Evolutionary conservation across 2,329 filamentous ascomycete genomes (phyloP).

Genomic region (Epichloe sp.): DNA sequence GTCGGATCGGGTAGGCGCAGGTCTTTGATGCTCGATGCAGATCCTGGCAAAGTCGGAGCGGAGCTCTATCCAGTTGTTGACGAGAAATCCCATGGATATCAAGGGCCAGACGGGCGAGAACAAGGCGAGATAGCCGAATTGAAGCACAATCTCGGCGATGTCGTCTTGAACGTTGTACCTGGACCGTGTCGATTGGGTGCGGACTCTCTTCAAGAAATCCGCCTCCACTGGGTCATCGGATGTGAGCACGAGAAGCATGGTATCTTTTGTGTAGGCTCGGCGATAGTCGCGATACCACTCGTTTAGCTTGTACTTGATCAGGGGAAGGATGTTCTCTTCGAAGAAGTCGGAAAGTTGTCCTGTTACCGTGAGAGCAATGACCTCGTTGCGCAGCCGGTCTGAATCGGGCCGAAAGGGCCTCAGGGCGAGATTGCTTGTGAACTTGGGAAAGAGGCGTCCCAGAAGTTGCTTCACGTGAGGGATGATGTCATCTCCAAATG

Average conservation of each 20-base stretch:
- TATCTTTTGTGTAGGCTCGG: conserved; percentile 22
- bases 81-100: conserved; percentile 56
- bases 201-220: conserved; percentile 48
- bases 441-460: conserved; percentile 29
- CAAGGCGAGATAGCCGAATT: conserved; percentile 60
- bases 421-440: conserved; percentile 38
- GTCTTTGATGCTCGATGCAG: conserved; percentile 58
- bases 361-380: conserved; percentile 63
- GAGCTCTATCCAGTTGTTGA: conserved; percentile 69
- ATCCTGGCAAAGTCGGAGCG: conserved; percentile 69
- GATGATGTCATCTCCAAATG: conserved; percentile 54
- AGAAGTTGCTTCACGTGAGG: conserved; percentile 52
- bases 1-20: conserved; percentile 54
- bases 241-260: conserved; percentile 29
- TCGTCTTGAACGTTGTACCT: conserved; percentile 62
- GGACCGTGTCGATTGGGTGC: conserved; percentile 53
- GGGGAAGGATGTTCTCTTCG: conserved; percentile 59
- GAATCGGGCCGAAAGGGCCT: conserved; percentile 51
- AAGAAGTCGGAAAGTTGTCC: conserved; percentile 58
- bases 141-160: conserved; percentile 59
- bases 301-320: conserved; percentile 46
- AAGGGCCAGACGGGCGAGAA: conserved; percentile 68
- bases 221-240: conserved; percentile 51
- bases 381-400: conserved; percentile 53
- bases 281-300: conserved; percentile 31